A percentile compares a stretch with the other conserved stretches of the same genome.
Conservation (phyloP, 805 yeast species). For the Barnettozyma pratensis region DNA sequence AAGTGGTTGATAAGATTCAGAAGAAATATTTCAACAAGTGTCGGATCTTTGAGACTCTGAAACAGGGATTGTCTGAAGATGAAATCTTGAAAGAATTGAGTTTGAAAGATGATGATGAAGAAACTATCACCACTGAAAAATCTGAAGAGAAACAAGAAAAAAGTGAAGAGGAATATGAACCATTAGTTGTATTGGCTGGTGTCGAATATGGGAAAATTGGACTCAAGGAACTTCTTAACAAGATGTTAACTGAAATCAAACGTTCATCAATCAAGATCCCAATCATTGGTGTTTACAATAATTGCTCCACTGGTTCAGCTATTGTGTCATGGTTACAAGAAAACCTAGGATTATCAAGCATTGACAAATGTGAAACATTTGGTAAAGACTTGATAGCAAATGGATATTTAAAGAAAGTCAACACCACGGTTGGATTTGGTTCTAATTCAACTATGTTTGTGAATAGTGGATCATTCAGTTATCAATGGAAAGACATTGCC, state of each 20-base stretch:
- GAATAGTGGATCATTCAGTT: slow-evolving; percentile 65
- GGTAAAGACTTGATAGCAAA: slow-evolving; percentile 66
- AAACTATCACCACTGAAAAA: neutral
- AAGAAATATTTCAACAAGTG: slow-evolving; percentile 75
- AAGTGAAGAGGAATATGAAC: slow-evolving; percentile 20
- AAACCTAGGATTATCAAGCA: slow-evolving; percentile 37
- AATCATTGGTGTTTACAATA: slow-evolving; percentile 61
- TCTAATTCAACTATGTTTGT: slow-evolving; percentile 73
- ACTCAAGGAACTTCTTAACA: slow-evolving; percentile 36
- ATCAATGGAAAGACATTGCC: slow-evolving; percentile 77
- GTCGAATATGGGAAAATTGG: slow-evolving; percentile 33
- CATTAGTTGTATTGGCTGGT: slow-evolving; percentile 31
- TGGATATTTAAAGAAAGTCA: slow-evolving; percentile 50
- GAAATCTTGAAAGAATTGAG: slow-evolving; percentile 28
- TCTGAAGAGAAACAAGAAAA: slow-evolving; percentile 7
- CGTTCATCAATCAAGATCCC: slow-evolving; percentile 54
- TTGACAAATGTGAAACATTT: slow-evolving; percentile 59
- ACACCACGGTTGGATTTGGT: slow-evolving; percentile 59
- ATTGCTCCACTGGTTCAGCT: slow-evolving; percentile 55
- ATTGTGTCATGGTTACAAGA: slow-evolving; percentile 56
- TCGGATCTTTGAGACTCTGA: slow-evolving; percentile 64
- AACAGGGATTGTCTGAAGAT: slow-evolving; percentile 41
- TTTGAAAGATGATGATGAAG: slow-evolving; percentile 10
- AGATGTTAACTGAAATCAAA: slow-evolving; percentile 46
- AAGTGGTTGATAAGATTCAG: slow-evolving; percentile 49